Evolutionary conservation across 164 flowering plant genomes (phyloP).

Genomic region (Nelumbo lutea): DNA sequence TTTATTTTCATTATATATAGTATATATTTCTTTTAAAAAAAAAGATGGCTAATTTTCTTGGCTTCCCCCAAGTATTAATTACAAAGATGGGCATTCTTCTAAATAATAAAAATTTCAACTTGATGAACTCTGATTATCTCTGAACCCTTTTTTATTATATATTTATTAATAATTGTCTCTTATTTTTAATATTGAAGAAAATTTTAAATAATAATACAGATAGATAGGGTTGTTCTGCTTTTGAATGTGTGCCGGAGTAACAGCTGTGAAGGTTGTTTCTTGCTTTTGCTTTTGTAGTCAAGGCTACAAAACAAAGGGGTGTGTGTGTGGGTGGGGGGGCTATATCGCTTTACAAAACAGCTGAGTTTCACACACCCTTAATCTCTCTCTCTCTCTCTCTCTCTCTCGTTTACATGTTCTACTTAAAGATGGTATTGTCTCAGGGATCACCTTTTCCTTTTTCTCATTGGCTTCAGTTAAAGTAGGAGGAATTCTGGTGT

Average conservation of each 20-base stretch:
- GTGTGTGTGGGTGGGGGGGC: neutral
- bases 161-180: neutral
- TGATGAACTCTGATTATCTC: neutral
- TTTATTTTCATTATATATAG: neutral
- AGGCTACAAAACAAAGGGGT: conserved; percentile 23
- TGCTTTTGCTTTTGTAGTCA: conserved; percentile 35
- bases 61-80: neutral
- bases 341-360: conserved; percentile 15
- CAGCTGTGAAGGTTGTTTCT: conserved; percentile 35
- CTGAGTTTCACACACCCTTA: conserved; percentile 1
- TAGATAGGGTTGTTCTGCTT: conserved; percentile 8
- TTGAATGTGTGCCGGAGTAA: conserved; percentile 18
- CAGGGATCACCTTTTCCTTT: conserved; percentile 47
- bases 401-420: conserved; percentile 12
- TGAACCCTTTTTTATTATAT: neutral
- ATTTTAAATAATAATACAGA: neutral
- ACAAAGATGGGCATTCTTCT: neutral
- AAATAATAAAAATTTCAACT: too few species aligned
- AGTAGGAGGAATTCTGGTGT: conserved; percentile 53
- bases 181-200: neutral
- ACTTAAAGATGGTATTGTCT: conserved; percentile 36
- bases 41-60: neutral
- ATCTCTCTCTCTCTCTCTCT: conserved; percentile 1
- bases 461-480: conserved; percentile 62
- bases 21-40: neutral